phyloP scores from a whole-genome alignment of 2,329 filamentous ascomycete genomes.

The Simplicillium aogashimaense region DNA sequence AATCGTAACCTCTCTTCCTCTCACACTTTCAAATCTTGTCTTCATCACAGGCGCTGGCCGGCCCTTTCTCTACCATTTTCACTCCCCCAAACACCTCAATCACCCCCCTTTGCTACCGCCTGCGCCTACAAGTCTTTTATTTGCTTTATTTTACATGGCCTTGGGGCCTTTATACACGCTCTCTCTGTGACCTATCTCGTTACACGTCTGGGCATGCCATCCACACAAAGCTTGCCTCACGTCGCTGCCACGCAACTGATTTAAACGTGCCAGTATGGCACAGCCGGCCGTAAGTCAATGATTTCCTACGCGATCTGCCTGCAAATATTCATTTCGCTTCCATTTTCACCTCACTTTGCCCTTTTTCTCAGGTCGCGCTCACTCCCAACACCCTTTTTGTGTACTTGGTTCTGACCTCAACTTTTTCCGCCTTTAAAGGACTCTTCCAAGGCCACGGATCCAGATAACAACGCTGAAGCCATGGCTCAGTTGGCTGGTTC shows the following conservation, averaged over 20 bases:
- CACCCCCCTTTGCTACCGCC: background rate
- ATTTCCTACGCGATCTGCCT: background rate
- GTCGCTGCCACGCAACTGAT: conserved; percentile 22
- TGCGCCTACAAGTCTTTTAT: background rate
- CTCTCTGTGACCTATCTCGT: background rate
- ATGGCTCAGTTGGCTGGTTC: conserved; percentile 21
- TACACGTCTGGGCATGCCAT: conserved; percentile 16
- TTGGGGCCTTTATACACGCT: conserved; percentile 8
- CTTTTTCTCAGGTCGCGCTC: conserved; percentile 11
- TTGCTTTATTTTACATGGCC: conserved; percentile 7
- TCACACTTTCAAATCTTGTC: conserved; percentile 1
- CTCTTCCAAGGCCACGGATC: too few relatives aligned
- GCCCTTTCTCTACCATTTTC: background rate
- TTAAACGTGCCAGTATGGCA: conserved; percentile 24
- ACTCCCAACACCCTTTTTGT: conserved; percentile 1
- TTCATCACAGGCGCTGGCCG: background rate
- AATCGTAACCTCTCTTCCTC: conserved; percentile 14
- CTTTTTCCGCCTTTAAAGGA: background rate
- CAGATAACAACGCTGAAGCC: background rate
- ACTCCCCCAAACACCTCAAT: conserved; percentile 4
- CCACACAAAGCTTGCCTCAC: conserved; percentile 16
- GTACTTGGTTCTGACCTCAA: background rate
- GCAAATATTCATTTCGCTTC: background rate
- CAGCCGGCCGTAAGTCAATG: conserved; percentile 24
- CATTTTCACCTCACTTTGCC: conserved; percentile 5